These are phyloP conservation scores for Vigna trinervia DNA, from an alignment of 306 rosid genomes.

Conservation along the genomic window DNA sequence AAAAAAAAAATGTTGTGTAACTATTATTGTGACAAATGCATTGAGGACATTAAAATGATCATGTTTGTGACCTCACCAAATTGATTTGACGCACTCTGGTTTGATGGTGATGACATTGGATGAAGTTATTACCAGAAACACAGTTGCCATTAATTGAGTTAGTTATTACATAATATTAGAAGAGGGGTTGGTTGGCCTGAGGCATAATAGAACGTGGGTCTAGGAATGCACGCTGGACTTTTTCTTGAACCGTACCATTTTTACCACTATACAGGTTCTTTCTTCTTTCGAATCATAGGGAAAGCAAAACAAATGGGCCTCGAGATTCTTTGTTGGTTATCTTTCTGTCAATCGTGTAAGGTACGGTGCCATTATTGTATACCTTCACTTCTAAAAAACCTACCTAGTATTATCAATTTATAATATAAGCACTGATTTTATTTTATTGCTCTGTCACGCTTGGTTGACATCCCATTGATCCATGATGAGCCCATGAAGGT, in stretches of 20 bases:
- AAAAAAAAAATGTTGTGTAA: no score
- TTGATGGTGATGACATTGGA: slow-evolving; percentile 48
- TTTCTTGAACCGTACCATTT: slow-evolving; percentile 41
- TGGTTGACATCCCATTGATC: background rate
- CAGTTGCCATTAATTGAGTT: slow-evolving; percentile 36
- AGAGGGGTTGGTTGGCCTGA: slow-evolving; percentile 43
- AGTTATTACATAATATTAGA: slow-evolving; percentile 38
- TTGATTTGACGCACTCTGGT: slow-evolving; percentile 44
- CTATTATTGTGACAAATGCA: slow-evolving; percentile 43
- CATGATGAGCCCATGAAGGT: background rate
- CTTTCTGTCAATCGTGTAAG: slow-evolving; percentile 34
- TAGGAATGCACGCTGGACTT: slow-evolving; percentile 32
- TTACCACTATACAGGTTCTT: slow-evolving; percentile 31
- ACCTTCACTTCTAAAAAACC: background rate
- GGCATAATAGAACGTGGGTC: slow-evolving; percentile 33
- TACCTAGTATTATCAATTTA: slow-evolving; percentile 10
- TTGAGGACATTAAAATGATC: slow-evolving; percentile 38
- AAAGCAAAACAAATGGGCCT: slow-evolving; percentile 43
- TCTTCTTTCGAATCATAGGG: slow-evolving; percentile 40
- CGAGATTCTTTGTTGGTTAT: slow-evolving; percentile 34
- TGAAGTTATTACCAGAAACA: slow-evolving; percentile 42
- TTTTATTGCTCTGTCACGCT: background rate
- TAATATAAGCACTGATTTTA: slow-evolving; percentile 7
- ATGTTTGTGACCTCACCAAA: slow-evolving; percentile 36
- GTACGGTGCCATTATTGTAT: background rate